Evolutionary conservation across 768 basidiomycete species (phyloP), one percentile per base, ranked within the genome.

Genomic region (Suillus placidus): DNA sequence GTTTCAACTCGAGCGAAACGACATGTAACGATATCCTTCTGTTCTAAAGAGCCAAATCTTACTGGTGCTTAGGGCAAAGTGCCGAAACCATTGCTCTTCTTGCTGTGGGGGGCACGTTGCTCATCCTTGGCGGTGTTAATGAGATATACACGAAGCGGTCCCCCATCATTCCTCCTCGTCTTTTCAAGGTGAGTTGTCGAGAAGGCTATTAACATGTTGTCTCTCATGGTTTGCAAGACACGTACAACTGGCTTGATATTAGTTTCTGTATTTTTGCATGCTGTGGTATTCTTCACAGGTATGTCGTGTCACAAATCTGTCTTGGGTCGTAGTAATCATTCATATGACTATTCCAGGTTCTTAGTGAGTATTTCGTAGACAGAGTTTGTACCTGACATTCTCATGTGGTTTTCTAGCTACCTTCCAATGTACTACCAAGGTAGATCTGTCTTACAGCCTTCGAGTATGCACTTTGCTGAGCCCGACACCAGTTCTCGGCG

Each of bases 401-500:
- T 72, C n/a, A 75, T 35, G 4, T 26, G 26, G 34, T 7, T 56
- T 16, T 54, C 34, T 37, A 77, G 74, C 63, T 81, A 82, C 57
- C 61, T 82, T 42, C 81, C 82, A 3, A 68, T 81, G 61, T 82
- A 80, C 64, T 82, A 77, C 60, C 82, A 82, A 68, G 76, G 74
- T 38, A 64, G 35, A 62, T 38, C 65, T 64, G 30, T 2, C 16
- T 23, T 18, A 14, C 8, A 38, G 26, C n/a, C 16, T 23, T 40
- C 0, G 7, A 37, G n/a, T 57, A 6, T 13, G 34, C 20, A 23
- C 23, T 49, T 70, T 47, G 65, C 26, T 58, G 14, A 8, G 7
- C 14, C 26, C 1, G 10, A 56, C 42, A 49, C 34, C n/a, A 73
- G 74, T 78, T 10, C 77, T 80, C 18, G 82, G 82, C 6, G 74